phyloP scores from a whole-genome alignment of 2,329 filamentous ascomycete genomes.

The Didymella pomorum region DNA sequence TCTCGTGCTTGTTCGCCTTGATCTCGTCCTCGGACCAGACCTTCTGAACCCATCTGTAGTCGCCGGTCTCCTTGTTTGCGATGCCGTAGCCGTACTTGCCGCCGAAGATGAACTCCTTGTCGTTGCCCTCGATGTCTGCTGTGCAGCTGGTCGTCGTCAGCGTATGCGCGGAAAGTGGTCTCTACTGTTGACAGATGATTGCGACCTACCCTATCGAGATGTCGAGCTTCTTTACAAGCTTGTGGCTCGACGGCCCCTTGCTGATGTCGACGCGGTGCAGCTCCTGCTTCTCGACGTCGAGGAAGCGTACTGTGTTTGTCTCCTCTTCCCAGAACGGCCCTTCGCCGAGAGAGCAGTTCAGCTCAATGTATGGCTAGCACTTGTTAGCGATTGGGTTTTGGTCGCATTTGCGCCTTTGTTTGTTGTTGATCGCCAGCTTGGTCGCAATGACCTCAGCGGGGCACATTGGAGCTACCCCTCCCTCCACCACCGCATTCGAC shows the following conservation, averaged over 20 bases:
- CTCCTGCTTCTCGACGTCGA: constrained; percentile 82
- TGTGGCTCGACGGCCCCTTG: constrained; percentile 67
- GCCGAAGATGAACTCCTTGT: constrained; percentile 76
- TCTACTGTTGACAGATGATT: neutral
- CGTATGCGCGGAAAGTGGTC: neutral
- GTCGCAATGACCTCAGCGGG: constrained; percentile 34
- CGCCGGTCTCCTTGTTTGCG: constrained; percentile 69
- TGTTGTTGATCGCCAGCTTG: constrained; percentile 3
- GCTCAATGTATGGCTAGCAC: constrained; percentile 62
- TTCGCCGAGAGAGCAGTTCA: constrained; percentile 74
- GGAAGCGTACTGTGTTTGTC: constrained; percentile 73
- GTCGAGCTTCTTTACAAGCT: constrained; percentile 63
- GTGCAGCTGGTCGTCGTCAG: constrained; percentile 57
- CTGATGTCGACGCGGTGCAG: constrained; percentile 75
- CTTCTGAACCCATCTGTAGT: constrained; percentile 64
- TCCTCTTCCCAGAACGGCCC: constrained; percentile 75
- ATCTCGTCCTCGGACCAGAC: constrained; percentile 63
- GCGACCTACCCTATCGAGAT: constrained; percentile 60
- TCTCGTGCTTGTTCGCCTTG: constrained; percentile 54
- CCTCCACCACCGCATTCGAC: constrained; percentile 32
- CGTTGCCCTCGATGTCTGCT: constrained; percentile 75
- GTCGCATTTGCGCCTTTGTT: neutral
- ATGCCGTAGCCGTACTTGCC: constrained; percentile 85
- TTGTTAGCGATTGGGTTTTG: constrained; percentile 18
- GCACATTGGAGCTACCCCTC: constrained; percentile 38